phyloP scores from a whole-genome alignment of 2,329 filamentous ascomycete genomes.

The Apiospora rasikravindrae region DNA sequence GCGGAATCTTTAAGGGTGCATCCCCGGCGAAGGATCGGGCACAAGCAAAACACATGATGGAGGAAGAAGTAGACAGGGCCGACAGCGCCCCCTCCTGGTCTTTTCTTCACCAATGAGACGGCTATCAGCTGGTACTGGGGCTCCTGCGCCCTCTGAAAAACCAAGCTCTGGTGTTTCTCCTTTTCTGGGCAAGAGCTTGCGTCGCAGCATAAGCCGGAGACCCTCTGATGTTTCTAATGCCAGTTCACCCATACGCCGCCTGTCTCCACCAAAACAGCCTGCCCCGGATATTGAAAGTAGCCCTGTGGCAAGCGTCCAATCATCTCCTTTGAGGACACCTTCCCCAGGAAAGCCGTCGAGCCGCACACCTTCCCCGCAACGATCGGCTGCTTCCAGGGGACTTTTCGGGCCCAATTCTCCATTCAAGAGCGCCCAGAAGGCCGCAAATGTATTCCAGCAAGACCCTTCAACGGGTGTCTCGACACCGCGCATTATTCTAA shows the following conservation, averaged over 20 bases:
- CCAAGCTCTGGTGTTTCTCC: slow-evolving; percentile 54
- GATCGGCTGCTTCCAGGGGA: slow-evolving; percentile 35
- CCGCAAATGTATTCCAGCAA: slow-evolving; percentile 42
- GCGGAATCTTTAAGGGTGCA: slow-evolving; percentile 60
- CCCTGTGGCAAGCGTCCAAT: slow-evolving; percentile 20
- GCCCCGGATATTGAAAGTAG: not conserved
- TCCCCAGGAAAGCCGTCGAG: slow-evolving; percentile 28
- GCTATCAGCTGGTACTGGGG: slow-evolving; percentile 36
- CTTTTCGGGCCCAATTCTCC: slow-evolving; percentile 32
- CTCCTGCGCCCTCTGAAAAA: slow-evolving; percentile 50
- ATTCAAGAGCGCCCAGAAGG: slow-evolving; percentile 36
- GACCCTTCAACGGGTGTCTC: slow-evolving; percentile 55
- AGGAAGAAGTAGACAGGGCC: slow-evolving; percentile 59
- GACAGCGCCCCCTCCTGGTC: slow-evolving; percentile 47
- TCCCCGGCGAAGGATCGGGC: slow-evolving; percentile 46
- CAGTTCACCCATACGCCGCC: slow-evolving; percentile 15
- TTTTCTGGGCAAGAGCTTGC: slow-evolving; percentile 1
- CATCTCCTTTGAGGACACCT: slow-evolving; percentile 34
- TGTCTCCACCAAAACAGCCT: slow-evolving; percentile 9
- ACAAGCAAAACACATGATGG: slow-evolving; percentile 62
- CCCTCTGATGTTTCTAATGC: not conserved
- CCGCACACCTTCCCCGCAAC: slow-evolving; percentile 53
- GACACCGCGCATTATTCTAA: slow-evolving; percentile 69
- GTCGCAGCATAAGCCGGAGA: slow-evolving; percentile 19
- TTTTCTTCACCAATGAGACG: slow-evolving; percentile 43